Conservation (phyloP, 2,329 filamentous ascomycete species). For the Ceratocystis albifundus region DNA sequence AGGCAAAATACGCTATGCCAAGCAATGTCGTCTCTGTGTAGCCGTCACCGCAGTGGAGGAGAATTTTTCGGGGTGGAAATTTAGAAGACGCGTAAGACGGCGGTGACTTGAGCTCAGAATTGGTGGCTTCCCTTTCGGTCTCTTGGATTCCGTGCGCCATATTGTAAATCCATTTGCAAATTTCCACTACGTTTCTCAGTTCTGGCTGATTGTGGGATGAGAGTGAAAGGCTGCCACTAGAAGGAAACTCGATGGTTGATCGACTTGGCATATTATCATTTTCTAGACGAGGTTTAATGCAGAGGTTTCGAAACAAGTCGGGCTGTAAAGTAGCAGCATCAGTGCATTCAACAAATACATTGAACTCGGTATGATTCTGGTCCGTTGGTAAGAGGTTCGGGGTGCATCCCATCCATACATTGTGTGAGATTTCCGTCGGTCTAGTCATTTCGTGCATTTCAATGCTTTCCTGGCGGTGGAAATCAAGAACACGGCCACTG, state of each 20-base stretch:
- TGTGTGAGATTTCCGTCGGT: constrained; percentile 75
- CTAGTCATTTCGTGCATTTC: constrained; percentile 94
- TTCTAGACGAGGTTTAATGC: constrained; percentile 9
- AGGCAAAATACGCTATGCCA: constrained; percentile 85
- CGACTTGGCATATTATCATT: constrained; percentile 1
- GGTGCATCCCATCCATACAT: constrained; percentile 83
- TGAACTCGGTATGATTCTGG: constrained; percentile 54
- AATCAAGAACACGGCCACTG: constrained; percentile 73
- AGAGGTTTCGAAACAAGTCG: constrained; percentile 41
- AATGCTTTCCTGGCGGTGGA: constrained; percentile 73
- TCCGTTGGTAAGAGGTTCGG: constrained; percentile 42
- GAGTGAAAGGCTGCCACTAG: constrained; percentile 82
- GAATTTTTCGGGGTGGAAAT: constrained; percentile 50
- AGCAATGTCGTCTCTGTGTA: constrained; percentile 92
- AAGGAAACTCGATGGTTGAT: constrained; percentile 65
- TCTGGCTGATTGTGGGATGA: constrained; percentile 75
- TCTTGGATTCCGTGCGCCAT: constrained; percentile 53
- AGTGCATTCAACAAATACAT: constrained; percentile 78
- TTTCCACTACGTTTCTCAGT: constrained; percentile 72
- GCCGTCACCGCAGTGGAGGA: constrained; percentile 89
- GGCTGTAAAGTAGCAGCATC: constrained; percentile 71
- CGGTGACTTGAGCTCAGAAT: constrained; percentile 22
- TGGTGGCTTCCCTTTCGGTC: constrained; percentile 8
- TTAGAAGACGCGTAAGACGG: constrained; percentile 25
- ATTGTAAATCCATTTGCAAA: constrained; percentile 81